Evolutionary conservation across 192 early-diverging fungal species (phyloP).

Genomic region (Entrophospora sp.): DNA sequence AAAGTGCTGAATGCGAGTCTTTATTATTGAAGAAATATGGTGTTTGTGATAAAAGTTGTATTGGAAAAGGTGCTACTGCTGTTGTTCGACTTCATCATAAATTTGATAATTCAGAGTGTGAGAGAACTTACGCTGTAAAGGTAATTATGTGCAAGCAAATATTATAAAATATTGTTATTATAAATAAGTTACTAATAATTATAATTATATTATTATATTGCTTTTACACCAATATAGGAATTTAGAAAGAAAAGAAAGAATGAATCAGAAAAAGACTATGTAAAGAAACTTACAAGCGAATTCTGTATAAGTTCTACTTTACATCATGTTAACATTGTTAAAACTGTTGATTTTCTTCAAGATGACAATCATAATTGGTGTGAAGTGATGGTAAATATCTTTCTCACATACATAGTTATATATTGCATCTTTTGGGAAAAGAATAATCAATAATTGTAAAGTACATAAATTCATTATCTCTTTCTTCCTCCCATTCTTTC

Average conservation of each 20-base stretch:
- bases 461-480: no score
- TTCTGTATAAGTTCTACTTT: conserved; percentile 92
- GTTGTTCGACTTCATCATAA: conserved; percentile 81
- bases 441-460: no score
- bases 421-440: no score
- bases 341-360: conserved; percentile 92
- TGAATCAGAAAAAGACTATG: conserved; percentile 87
- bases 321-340: conserved; percentile 84
- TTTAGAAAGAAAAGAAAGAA: conserved; percentile 78
- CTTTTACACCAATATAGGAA: conserved; percentile 32
- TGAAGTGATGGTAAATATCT: conserved; percentile 55
- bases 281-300: conserved; percentile 91
- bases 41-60: conserved; percentile 57
- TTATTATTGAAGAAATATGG: conserved; percentile 78
- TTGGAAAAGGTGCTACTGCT: conserved; percentile 87
- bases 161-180: not conserved
- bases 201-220: not conserved
- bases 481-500: no score
- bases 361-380: conserved; percentile 80
- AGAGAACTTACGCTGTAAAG: conserved; percentile 80
- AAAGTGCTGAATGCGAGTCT: conserved; percentile 22
- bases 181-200: not conserved
- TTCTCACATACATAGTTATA: no score
- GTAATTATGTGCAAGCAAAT: not conserved
- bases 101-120: conserved; percentile 49